Base-by-base conservation (phyloP, 192 early-diverging fungal species). In the Rhizophagus sp. region DNA sequence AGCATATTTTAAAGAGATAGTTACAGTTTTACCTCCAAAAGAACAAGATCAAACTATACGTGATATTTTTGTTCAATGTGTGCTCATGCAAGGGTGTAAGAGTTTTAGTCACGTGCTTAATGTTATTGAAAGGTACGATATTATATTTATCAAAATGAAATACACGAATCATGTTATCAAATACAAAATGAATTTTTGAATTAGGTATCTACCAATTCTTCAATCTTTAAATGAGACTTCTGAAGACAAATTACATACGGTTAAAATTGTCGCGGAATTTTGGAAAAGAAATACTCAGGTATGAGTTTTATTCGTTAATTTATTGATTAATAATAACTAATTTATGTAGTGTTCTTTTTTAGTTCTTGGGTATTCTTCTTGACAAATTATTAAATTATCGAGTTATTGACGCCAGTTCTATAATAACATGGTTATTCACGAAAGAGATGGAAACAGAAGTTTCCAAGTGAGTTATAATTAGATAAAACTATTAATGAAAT, bases 371-470 rank as follows among this genome's bases (percentile, higher is more conserved):
- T 17, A 97, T 99, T 78, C 87, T 96, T 30, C 85, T 98, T 77
- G 97, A 96, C 84, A 98, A 98, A 83, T 87, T 99, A 77, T 85
- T 97, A 75, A 97, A 97, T 84, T 99, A 99, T 86, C 92, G 96
- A 41, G 92, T 99, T 4, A 88, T 98, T 52, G 96, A 97, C 74
- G 93, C 96, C 19, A 85, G 85, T 64, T 89, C 92, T 15, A 94
- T 98, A 41, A 84, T 98, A 64, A 84, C 89, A 41, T 94, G 95
- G 94, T 84, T 95, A 34, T 92, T 97, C 84, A 89, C 79, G 81
- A 75, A 85, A 83, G n/a, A 80, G 81, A 41, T 87, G 72, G 82
- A 82, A 82, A 57, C 73, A 79, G 69, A 84, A 73, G 70, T 88
- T 82, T 52, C 82, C 71, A 80, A 80, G 83, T 85, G 82, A 76